phyloP scores from a whole-genome alignment of 2,329 filamentous ascomycete species.

The Nigrospora osmanthi region DNA sequence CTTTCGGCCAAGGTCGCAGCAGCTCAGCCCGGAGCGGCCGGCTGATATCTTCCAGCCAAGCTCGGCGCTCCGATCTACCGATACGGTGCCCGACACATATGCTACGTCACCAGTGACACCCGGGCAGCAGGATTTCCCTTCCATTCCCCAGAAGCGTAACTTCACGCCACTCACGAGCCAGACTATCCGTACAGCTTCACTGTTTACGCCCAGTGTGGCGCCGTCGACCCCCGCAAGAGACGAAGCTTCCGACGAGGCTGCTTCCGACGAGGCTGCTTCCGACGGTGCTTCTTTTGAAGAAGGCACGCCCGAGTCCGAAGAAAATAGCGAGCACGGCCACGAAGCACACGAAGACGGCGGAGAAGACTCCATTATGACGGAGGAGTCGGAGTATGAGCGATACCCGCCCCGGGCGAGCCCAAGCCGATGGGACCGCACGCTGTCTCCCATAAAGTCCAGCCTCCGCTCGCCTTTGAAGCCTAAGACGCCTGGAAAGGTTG shows the following conservation, averaged over 20 bases:
- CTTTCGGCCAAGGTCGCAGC: conserved; percentile 22
- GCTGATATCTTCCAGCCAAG: conserved; percentile 28
- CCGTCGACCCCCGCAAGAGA: conserved; percentile 9
- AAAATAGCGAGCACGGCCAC: background rate
- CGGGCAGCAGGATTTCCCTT: conserved; percentile 21
- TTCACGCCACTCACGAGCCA: conserved; percentile 36
- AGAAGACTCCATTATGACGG: conserved; percentile 23
- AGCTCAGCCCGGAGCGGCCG: conserved; percentile 20
- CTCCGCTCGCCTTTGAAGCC: conserved; percentile 50
- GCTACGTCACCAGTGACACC: conserved; percentile 19
- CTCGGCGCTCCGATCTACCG: conserved; percentile 11
- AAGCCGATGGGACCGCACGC: conserved; percentile 40
- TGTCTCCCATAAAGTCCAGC: conserved; percentile 49
- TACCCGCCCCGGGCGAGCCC: conserved; percentile 33
- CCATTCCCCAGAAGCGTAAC: conserved; percentile 38
- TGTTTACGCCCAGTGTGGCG: conserved; percentile 28
- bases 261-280: background rate
- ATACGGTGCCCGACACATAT: conserved; percentile 17
- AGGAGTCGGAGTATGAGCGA: conserved; percentile 29
- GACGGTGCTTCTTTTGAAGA: conserved; percentile 4
- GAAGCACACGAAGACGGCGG: conserved; percentile 5
- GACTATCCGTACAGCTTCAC: conserved; percentile 18
- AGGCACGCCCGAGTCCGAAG: background rate
- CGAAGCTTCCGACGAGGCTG: conserved; percentile 3
- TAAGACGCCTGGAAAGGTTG: conserved; percentile 49